Evolutionary conservation across 495 filamentous ascomycete species (phyloP).

Genomic region (Tuber indicum): DNA sequence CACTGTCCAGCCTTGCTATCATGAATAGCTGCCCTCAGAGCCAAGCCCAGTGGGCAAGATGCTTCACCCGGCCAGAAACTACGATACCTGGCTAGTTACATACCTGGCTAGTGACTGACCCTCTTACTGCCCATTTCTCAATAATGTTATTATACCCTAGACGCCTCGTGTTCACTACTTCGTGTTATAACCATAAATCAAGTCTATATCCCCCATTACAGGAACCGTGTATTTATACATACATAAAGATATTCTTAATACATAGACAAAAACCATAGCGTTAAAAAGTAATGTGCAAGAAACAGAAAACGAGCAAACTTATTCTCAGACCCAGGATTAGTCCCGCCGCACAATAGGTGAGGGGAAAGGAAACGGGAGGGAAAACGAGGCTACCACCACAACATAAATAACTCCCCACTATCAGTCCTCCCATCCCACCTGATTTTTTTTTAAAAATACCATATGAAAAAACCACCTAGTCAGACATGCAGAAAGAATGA

Average conservation of each 20-base stretch:
- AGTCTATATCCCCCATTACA: not conserved
- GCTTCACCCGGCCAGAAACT: not conserved
- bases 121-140: not conserved
- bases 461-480: not conserved
- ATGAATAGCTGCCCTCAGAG: not conserved
- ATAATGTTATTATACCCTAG: not conserved
- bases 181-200: not conserved
- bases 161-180: not conserved
- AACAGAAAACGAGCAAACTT: not conserved
- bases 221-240: not conserved
- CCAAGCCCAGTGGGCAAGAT: not conserved
- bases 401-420: constrained; percentile 16
- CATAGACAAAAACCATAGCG: not conserved
- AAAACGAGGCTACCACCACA: not conserved
- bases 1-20: not conserved
- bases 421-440: constrained; percentile 21
- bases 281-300: constrained; percentile 3
- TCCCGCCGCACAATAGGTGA: not conserved
- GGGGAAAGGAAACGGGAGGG: constrained; percentile 4
- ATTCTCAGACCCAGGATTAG: not conserved
- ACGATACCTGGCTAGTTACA: not conserved
- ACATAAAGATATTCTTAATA: not conserved
- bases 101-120: not conserved
- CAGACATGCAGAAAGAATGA: not conserved
- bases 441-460: not conserved